phyloP scores from a whole-genome alignment of 495 filamentous ascomycete genomes.

The Aspergillus sparsus region DNA sequence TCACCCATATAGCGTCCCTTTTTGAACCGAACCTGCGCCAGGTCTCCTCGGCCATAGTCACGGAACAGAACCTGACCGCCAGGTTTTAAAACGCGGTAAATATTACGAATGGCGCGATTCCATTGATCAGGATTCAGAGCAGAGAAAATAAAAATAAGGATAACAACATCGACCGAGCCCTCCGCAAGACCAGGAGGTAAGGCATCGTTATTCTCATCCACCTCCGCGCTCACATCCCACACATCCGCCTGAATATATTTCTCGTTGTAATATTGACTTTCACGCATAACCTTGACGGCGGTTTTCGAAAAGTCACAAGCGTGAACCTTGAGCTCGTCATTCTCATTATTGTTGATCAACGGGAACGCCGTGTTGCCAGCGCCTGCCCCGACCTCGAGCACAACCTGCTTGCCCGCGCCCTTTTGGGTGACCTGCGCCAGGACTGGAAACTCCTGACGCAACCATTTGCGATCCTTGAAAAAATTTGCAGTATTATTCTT shows the following conservation, averaged over 20 bases:
- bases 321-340: slow-evolving; percentile 74
- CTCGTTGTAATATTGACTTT: slow-evolving; percentile 63
- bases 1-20: slow-evolving; percentile 89
- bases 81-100: slow-evolving; percentile 77
- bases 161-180: slow-evolving; percentile 79
- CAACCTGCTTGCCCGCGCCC: slow-evolving; percentile 58
- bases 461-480: slow-evolving; percentile 98
- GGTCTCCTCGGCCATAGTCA: slow-evolving; percentile 92
- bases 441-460: slow-evolving; percentile 90
- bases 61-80: slow-evolving; percentile 90
- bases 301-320: slow-evolving; percentile 93
- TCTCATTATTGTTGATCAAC: slow-evolving; percentile 76
- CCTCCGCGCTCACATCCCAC: slow-evolving; percentile 78
- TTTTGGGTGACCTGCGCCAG: slow-evolving; percentile 66
- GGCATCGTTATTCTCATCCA: slow-evolving; percentile 32
- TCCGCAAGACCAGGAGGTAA: slow-evolving; percentile 76
- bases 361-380: slow-evolving; percentile 97
- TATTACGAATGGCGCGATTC: slow-evolving; percentile 77
- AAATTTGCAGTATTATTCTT: slow-evolving; percentile 93
- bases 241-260: slow-evolving; percentile 79
- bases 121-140: slow-evolving; percentile 85
- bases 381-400: slow-evolving; percentile 92
- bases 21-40: slow-evolving; percentile 95
- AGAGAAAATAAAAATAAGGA: slow-evolving; percentile 97
- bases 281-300: slow-evolving; percentile 85